Conservation (phyloP, 345 rosid genomes). For the Excoecaria cochinchinensis region DNA sequence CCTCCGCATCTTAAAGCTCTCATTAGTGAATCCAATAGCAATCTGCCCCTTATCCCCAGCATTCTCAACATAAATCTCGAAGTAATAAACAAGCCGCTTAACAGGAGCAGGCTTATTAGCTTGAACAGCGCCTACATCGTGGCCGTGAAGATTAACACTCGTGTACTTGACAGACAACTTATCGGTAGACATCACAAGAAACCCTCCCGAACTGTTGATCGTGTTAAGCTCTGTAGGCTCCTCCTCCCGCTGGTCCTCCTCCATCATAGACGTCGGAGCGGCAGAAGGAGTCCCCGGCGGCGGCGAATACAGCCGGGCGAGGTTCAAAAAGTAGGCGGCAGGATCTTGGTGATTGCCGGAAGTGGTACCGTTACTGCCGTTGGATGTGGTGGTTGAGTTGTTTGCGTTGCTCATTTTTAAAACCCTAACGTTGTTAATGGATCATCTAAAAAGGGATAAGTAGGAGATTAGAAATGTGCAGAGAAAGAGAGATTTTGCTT, state of each 20-base stretch:
- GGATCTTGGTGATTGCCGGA: conserved; percentile 37
- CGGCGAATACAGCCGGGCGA: conserved; percentile 21
- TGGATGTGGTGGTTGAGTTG: neutral
- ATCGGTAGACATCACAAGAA: conserved; percentile 70
- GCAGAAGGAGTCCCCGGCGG: conserved; percentile 29
- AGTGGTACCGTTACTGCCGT: conserved; percentile 13
- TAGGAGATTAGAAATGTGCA: neutral
- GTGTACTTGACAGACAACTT: conserved; percentile 80
- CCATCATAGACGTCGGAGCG: conserved; percentile 4
- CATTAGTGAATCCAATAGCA: conserved; percentile 82
- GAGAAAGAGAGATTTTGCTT: neutral
- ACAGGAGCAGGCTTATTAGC: conserved; percentile 78
- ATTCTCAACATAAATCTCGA: conserved; percentile 80
- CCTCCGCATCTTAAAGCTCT: conserved; percentile 77
- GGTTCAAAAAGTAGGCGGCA: conserved; percentile 51
- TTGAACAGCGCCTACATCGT: conserved; percentile 88
- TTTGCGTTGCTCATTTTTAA: conserved; percentile 12
- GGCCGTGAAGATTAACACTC: conserved; percentile 56
- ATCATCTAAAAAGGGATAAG: neutral
- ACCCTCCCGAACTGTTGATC: conserved; percentile 82
- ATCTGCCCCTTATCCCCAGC: conserved; percentile 75
- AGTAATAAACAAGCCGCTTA: conserved; percentile 75
- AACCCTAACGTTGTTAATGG: neutral
- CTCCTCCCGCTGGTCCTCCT: conserved; percentile 55
- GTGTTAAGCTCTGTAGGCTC: conserved; percentile 85